Evolutionary conservation across 371 early-diverging fungal species (phyloP).

Genomic region (Smittium culicis): DNA sequence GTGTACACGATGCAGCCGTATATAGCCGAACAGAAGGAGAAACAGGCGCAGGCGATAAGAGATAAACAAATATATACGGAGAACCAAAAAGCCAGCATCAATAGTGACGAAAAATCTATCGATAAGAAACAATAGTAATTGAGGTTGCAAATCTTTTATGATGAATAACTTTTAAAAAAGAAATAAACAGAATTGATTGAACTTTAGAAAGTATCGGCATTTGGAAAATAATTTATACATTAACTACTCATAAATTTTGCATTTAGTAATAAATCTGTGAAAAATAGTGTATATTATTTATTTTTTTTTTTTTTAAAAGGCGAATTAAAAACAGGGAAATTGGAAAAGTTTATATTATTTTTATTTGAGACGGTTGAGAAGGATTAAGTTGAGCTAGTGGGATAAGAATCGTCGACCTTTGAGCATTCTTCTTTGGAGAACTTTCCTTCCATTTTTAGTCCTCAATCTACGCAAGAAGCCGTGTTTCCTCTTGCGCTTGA

Average conservation of each 20-base stretch:
- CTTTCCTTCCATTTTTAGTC: conserved; percentile 63
- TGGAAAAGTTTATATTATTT: no score
- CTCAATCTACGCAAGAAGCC: conserved; percentile 76
- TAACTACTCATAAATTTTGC: neutral
- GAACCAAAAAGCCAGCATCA: no score
- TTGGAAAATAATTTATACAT: neutral
- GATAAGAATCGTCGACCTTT: conserved; percentile 79
- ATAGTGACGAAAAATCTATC: neutral
- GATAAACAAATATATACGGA: neutral
- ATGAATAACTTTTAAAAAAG: no score
- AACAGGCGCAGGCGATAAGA: no score
- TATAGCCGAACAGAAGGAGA: neutral
- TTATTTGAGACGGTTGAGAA: neutral
- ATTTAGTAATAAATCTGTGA: neutral
- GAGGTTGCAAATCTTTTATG: no score
- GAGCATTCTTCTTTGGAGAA: conserved; percentile 52
- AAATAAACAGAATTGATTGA: neutral
- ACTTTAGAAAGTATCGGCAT: neutral
- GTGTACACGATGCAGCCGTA: neutral
- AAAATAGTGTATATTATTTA: no score
- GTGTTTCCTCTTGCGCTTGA: conserved; percentile 79
- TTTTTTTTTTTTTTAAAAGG: no score
- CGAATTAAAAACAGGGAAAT: no score
- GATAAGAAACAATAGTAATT: neutral
- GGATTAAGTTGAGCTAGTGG: conserved; percentile 36